These are phyloP conservation scores for Carex cristatella DNA, from an alignment of 176 grass and related monocot genomes.

Conservation along the genomic window DNA sequence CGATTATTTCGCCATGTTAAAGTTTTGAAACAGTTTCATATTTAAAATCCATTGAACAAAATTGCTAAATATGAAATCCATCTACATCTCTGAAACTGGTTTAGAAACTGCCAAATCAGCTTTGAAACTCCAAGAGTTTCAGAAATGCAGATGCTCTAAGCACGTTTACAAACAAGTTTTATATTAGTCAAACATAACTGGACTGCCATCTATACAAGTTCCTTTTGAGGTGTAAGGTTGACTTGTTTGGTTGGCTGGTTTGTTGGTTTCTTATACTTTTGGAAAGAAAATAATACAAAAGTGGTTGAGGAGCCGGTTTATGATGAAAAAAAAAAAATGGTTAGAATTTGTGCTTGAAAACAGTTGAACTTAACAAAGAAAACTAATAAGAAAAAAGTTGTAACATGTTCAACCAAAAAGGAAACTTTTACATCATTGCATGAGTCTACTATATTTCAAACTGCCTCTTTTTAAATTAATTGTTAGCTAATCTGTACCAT, in stretches of 20 bases:
- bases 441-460: background rate
- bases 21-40: too few relatives aligned
- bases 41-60: too few relatives aligned
- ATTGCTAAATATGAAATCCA: too few relatives aligned
- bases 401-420: constrained; percentile 10
- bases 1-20: too few relatives aligned
- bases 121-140: too few relatives aligned
- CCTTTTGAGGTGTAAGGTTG: background rate
- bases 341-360: background rate
- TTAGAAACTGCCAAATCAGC: too few relatives aligned
- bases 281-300: constrained; percentile 21
- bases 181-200: background rate
- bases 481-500: background rate
- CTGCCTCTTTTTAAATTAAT: background rate
- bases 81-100: too few relatives aligned
- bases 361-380: background rate
- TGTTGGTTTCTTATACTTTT: background rate
- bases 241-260: background rate
- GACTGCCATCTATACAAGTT: background rate
- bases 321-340: background rate
- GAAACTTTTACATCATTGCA: background rate
- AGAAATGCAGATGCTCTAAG: too few relatives aligned
- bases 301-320: background rate
- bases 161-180: too few relatives aligned
- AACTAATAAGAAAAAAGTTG: background rate